Conservation (phyloP, 1,284 basidiomycete species). For the Ustilago esculenta region DNA sequence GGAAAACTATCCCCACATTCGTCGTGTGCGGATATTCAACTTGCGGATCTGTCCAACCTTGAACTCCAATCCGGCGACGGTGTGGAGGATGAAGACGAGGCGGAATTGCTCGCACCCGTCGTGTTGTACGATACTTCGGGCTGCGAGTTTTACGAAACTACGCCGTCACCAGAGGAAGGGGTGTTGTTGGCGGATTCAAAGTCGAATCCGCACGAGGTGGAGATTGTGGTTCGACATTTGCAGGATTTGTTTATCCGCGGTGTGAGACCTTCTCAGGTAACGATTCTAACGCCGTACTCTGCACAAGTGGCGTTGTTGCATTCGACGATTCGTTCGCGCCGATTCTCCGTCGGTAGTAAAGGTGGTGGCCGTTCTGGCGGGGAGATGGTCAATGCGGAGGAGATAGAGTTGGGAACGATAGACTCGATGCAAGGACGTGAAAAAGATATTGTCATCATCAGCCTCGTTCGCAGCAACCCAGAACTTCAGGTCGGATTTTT, state of each 20-base stretch:
- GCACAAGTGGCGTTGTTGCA: conserved; percentile 69
- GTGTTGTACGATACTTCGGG: conserved; percentile 84
- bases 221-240: conserved; percentile 83
- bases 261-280: conserved; percentile 79
- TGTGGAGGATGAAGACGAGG: conserved; percentile 69
- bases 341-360: no score
- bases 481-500: conserved; percentile 60
- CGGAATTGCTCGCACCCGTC: conserved; percentile 78
- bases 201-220: conserved; percentile 91
- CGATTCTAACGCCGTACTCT: conserved; percentile 85
- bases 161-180: conserved; percentile 18
- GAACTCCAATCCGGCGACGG: conserved; percentile 70
- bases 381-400: conserved; percentile 25
- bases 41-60: conserved; percentile 73
- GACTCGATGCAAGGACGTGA: conserved; percentile 65
- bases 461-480: conserved; percentile 57
- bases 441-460: conserved; percentile 62
- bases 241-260: conserved; percentile 79
- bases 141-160: conserved; percentile 49
- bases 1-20: conserved; percentile 77
- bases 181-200: conserved; percentile 66
- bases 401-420: conserved; percentile 60
- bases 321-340: conserved; percentile 66
- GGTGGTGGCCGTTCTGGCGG: no score
- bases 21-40: conserved; percentile 77